Base-by-base conservation (phyloP, 2,329 filamentous ascomycete genomes). In the Cladophialophora immunda region DNA sequence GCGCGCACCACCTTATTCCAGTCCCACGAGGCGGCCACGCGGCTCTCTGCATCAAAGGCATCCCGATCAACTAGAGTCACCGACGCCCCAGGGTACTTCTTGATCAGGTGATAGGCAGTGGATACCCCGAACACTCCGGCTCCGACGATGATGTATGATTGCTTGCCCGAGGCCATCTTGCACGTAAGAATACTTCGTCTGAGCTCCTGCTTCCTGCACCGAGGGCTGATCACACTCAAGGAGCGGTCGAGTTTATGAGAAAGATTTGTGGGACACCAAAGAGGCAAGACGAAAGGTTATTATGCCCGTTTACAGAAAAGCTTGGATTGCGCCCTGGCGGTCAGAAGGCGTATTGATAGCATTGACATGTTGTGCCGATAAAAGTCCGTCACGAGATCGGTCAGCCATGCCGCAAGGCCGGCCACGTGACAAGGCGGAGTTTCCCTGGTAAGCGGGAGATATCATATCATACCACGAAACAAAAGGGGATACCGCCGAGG, bases 71-170 rank as follows among this genome's bases (percentile, higher is more conserved):
- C 75, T 5, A 85, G 79, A 3, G 78, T 83, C 64, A 86, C 78
- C 3, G 68, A 72, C 67, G 82, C 79, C 45, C 77, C 78, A 71
- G 84, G 85, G 47, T 83, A 83, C 58, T 80, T 77, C 32, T 82
- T 79, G 29, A 83, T 80, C 5, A 86, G 77, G 70, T 85, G 80
- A 22, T 84, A 76, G n/a, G 84, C 83, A n/a, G 83, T 84, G 7
- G 81, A 82, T 36, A 80, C 80, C 13, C 84, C 84, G 75, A 84
- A 85, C 0, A 83, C 84, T 9, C 84, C 84, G 25, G 79, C 81
- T 8, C 84, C 83, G 58, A 85, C 72, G 41, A 85, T 81, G 25
- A 85, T 73, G 47, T 73, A 73, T 22, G 71, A 73, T 30, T 54
- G 59, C 8, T 55, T 55, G 53, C 53, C 27, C 3, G 53, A 55